Base-by-base conservation (phyloP, 2,329 filamentous ascomycete species). In the Alternaria atra region DNA sequence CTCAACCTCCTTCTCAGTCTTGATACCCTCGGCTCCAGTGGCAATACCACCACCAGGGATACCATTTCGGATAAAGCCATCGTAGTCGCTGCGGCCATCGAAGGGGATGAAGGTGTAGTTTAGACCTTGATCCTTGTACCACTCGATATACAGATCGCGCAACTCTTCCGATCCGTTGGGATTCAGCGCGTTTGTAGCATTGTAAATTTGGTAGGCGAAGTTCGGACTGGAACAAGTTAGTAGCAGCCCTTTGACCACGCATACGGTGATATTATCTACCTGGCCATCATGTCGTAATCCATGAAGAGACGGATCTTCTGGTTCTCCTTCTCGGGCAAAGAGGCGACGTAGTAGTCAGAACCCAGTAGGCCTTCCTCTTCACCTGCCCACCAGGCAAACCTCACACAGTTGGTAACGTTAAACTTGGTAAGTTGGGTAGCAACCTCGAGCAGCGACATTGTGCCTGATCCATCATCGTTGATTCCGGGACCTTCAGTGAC, bases 281-380 rank as follows among this genome's bases (percentile, higher is more conserved):
- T 72, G 13, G 71, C 78, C 72, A 80, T 78, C 79, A 81, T 81
- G 61, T 81, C 79, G 67, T 80, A 81, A 64, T 81, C 79, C 72
- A 81, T 80, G 67, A 80, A 80, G 15, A 80, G 71, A 29, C 77
- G 74, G 46, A 81, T 79, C 67, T 80, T 80, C 58, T 69, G 60
- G 58, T 79, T 78, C 60, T 80, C 79, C 15, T 69, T 67, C 9
- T 73, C 65, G 0, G 77, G 65, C 12, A 80, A 69, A 25, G 68
- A 65, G 30, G 68, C 65, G 23, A 79, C 77, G 54, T 80, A 80
- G 72, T 80, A 80, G 55, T 75, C 73, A 2, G 74, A 77, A 15
- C 79, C 79, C 4, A 81, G 71, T 3, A 80, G 66, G 8, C 79
- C 79, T 52, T 78, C 77, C 55, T 81, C 79, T 58, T 81, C 79